These are phyloP conservation scores for Eucalyptus sp. DNA, from an alignment of 345 rosid species.

Conservation along the genomic window DNA sequence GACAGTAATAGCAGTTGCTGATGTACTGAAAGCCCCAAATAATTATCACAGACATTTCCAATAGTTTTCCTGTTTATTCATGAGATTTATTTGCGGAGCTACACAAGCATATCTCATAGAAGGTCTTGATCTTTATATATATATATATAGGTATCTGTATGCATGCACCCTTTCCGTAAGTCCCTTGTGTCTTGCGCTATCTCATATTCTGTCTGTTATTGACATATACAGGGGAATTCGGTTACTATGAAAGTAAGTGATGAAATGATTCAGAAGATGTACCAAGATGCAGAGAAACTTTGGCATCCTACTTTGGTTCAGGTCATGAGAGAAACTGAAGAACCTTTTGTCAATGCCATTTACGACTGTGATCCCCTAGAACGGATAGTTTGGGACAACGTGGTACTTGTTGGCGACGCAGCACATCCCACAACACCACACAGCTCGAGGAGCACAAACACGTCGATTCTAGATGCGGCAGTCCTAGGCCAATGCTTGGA, in stretches of 20 bases:
- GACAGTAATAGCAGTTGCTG: not conserved
- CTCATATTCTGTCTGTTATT: not conserved
- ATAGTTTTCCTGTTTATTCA: not conserved
- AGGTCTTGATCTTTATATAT: not conserved
- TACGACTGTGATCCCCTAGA: conserved; percentile 58
- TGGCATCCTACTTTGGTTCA: conserved; percentile 54
- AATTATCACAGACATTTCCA: not conserved
- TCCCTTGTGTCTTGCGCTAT: not conserved
- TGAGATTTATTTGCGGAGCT: not conserved
- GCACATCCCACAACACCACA: conserved; percentile 81
- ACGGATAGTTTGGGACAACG: conserved; percentile 30
- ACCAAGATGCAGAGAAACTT: conserved; percentile 40
- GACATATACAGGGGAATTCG: conserved; percentile 31
- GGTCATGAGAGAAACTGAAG: conserved; percentile 46
- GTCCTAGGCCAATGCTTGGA: conserved; percentile 53
- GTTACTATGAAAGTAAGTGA: conserved; percentile 42
- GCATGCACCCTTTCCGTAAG: not conserved
- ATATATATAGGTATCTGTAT: not conserved
- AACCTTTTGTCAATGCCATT: conserved; percentile 60
- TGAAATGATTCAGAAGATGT: conserved; percentile 45
- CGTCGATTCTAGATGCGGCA: conserved; percentile 61
- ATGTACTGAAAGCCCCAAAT: not conserved
- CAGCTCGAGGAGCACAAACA: conserved; percentile 69
- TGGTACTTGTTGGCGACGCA: conserved; percentile 62
- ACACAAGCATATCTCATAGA: not conserved